A percentile compares a stretch with the other conserved stretches of the same genome.
These are phyloP conservation scores for Pseudopithomyces chartarum DNA, from an alignment of 2,329 filamentous ascomycete genomes.

Conservation along the genomic window DNA sequence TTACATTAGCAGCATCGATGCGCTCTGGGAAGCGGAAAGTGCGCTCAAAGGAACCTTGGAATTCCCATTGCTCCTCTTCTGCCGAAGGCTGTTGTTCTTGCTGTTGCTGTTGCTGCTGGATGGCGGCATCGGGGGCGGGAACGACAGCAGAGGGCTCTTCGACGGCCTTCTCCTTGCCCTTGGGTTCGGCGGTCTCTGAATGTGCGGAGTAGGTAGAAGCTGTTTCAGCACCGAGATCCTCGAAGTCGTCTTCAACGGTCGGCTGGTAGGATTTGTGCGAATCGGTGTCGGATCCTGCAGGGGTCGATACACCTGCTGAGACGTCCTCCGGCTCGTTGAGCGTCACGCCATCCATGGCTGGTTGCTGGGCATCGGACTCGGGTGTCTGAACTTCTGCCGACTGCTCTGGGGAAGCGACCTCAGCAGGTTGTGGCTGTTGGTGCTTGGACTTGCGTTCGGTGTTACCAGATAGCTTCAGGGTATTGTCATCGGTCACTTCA, in stretches of 20 bases:
- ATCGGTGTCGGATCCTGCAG: slow-evolving; percentile 31
- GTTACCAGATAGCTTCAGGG: slow-evolving; percentile 38
- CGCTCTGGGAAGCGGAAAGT: slow-evolving; percentile 70
- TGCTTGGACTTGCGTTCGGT: slow-evolving; percentile 25
- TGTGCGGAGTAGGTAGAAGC: slow-evolving; percentile 31
- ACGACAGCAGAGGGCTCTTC: slow-evolving; percentile 10
- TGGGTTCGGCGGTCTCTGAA: slow-evolving; percentile 23
- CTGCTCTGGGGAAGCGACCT: slow-evolving; percentile 5
- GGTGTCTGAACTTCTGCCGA: not conserved
- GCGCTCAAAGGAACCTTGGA: slow-evolving; percentile 69
- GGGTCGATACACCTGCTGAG: slow-evolving; percentile 18
- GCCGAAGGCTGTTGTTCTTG: slow-evolving; percentile 19
- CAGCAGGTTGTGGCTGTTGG: slow-evolving; percentile 14
- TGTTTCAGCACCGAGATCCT: slow-evolving; percentile 39
- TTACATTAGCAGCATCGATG: slow-evolving; percentile 66
- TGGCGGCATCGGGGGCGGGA: slow-evolving; percentile 16
- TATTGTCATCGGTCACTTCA: slow-evolving; percentile 41
- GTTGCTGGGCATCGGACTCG: slow-evolving; percentile 9
- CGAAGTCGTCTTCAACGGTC: slow-evolving; percentile 44
- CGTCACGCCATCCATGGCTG: slow-evolving; percentile 26
- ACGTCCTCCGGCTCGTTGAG: slow-evolving; percentile 24
- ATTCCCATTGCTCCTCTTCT: slow-evolving; percentile 48
- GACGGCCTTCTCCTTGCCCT: slow-evolving; percentile 37
- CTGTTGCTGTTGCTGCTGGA: slow-evolving; percentile 23
- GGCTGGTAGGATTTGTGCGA: slow-evolving; percentile 42